Base-by-base conservation (phyloP, 306 rosid species). In the Boehmeria nivea region DNA sequence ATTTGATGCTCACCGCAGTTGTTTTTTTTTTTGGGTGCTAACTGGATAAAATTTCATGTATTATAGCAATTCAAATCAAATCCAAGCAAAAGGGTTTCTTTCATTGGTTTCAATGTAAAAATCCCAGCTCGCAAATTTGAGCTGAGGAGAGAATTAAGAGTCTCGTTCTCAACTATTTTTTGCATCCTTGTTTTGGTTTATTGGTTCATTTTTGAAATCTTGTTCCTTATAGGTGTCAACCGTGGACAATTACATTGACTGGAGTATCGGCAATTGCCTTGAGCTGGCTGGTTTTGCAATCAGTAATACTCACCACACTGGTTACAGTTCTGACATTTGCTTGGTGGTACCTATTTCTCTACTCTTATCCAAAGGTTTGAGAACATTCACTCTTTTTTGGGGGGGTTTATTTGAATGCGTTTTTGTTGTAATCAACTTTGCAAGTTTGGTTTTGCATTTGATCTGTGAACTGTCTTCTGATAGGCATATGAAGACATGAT, bases 281-380 rank as follows among this genome's bases (percentile, higher is more conserved):
- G 76, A 88, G 91, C 60, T 82, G 96, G 94, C 65, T 85, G 5
- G 17, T 82, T 61, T 65, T 76, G 39, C 69, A 80, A 23, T 85
- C 95, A 0, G 12, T 66, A 21, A 6, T 76, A 40, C 64, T 69
- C 43, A 80, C 83, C 12, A 50, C 70, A 13, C n/a, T 69, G 12
- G 17, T 72, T 24, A 61, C 68, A 0, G 36, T 65, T 11, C 69
- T 82, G 47, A 84, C 81, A 51, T 72, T 58, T 55, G 74, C 82
- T 2, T 87, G 96, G 94, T 90, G 98, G 94, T 91, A 76, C 72
- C 80, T 87, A 65, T 90, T 90, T 63, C 76, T 87, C 27, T 84
- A 82, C 64, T 80, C 95, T 51, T 90, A 87, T 71, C 98, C 98
- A 6, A 84, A 84, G 94, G 98, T 88, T 5, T 4, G 38, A 33